Evolutionary conservation across 2,329 filamentous ascomycete species (phyloP), one percentile per base, ranked within the genome.

Genomic region (Fusarium siculi): DNA sequence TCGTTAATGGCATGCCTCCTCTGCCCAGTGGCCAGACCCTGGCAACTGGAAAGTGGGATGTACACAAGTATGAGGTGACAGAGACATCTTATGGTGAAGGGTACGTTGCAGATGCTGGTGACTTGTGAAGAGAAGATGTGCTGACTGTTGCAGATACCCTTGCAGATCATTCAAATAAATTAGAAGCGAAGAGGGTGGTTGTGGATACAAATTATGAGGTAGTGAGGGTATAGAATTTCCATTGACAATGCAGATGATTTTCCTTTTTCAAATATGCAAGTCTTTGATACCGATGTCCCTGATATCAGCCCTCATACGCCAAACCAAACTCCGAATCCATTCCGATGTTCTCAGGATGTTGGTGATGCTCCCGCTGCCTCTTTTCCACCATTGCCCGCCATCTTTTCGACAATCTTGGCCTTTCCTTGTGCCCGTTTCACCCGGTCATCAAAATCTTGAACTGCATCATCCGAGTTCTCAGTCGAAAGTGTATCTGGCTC

Each of bases 371-470:
- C 63, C 3, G 73, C 42, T 19, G 66, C 32, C 55, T 79, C 77
- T 50, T 56, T 77, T 28, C 63, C 52, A 57, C 55, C 66, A 57
- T 71, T 77, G 1, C 85, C 85, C 3, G 87, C 78, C 74, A 93
- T 90, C 68, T 91, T 91, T 81, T 96, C 93, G 49, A 98, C 91
- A 52, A 99, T 88, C 82, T 96, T 97, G 3, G 90, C 89, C 80
- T 97, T 98, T 7, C 93, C 93, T 75, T 91, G 89, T 8, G 95
- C 96, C 72, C 93, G 89, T 83, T 95, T 96, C 43, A 97, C 80
- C 18, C 95, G 88, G 80, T 98, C 94, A 78, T 99, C 96, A 78
- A 97, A 95, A 77, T 98, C 95, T 56, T 93, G 92, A 28, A 99
- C 95, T 1, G 92, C 92, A 52, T 97, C 94, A 79, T 98, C 96